Conservation (phyloP, 352 stramenopile genomes). For the Pilasporangium apinafurcum region DNA sequence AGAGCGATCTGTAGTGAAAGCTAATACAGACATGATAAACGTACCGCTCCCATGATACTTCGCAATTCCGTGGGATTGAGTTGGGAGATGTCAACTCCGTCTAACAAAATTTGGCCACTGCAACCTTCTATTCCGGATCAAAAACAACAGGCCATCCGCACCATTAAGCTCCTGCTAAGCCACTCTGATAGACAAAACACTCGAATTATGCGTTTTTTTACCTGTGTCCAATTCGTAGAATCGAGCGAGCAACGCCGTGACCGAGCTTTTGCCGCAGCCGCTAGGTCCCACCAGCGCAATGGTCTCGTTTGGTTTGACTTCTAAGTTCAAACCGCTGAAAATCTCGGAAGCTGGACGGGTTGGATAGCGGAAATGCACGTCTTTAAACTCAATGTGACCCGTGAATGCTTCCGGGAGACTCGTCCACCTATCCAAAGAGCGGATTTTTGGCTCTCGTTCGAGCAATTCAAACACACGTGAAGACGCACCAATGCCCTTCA, state of each 20-base stretch:
- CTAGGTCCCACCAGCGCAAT: conserved; percentile 66
- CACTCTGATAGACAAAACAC: conserved; percentile 6
- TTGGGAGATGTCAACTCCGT: conserved; percentile 50
- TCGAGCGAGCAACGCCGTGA: conserved; percentile 60
- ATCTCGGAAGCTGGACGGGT: conserved; percentile 48
- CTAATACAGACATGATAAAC: background rate
- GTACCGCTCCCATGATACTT: conserved; percentile 55
- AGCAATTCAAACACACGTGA: conserved; percentile 90
- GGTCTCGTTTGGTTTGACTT: conserved; percentile 61
- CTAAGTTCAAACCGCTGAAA: conserved; percentile 40
- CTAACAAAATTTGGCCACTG: conserved; percentile 43
- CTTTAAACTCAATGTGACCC: conserved; percentile 67
- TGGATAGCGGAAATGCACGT: conserved; percentile 78
- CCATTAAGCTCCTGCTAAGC: conserved; percentile 4
- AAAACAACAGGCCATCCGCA: conserved; percentile 3
- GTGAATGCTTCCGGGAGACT: conserved; percentile 26
- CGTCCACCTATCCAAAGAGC: conserved; percentile 18
- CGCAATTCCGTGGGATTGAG: conserved; percentile 48
- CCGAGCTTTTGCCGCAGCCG: conserved; percentile 67
- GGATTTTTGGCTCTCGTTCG: conserved; percentile 65
- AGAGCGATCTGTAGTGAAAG: background rate
- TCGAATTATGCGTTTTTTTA: too few species aligned
- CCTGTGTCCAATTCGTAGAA: conserved; percentile 67
- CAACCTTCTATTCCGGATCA: conserved; percentile 23
- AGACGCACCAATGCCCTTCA: conserved; percentile 88